Conservation (phyloP, 345 rosid species). For the Dipteronia dyeriana region DNA sequence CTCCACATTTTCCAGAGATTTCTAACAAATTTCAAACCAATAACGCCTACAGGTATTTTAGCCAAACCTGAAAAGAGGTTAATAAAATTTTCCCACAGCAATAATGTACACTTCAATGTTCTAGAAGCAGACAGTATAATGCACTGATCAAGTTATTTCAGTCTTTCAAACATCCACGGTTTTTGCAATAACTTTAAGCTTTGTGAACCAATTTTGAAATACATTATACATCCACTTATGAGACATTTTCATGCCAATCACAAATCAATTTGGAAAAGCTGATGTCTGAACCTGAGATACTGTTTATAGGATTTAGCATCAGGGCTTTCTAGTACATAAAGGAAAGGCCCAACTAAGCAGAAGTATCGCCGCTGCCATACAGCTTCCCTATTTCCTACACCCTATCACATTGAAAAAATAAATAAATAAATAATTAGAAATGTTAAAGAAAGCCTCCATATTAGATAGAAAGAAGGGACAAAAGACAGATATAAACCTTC, state of each 20-base stretch:
- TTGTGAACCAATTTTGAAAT: neutral
- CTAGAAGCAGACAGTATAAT: neutral
- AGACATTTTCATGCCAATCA: neutral
- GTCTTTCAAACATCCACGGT: neutral
- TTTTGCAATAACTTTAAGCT: neutral
- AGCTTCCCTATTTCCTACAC: constrained; percentile 88
- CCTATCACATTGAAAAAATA: constrained; percentile 49
- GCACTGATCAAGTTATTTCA: neutral
- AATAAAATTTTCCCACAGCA: neutral
- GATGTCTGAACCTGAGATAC: constrained; percentile 64
- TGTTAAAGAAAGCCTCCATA: neutral
- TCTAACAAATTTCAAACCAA: neutral
- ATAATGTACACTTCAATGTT: neutral
- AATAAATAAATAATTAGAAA: constrained; percentile 9
- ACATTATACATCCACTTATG: neutral
- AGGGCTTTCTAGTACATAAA: constrained; percentile 77
- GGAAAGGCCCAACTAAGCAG: constrained; percentile 88
- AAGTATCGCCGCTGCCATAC: constrained; percentile 83
- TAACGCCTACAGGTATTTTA: neutral
- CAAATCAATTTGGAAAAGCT: constrained; percentile 28
- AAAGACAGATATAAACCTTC: constrained; percentile 56
- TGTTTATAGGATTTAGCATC: constrained; percentile 78
- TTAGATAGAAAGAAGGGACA: constrained; percentile 11
- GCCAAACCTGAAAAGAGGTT: neutral
- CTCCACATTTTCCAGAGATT: neutral